These are phyloP conservation scores for Neofusicoccum ribis DNA, from an alignment of 2,329 filamentous ascomycete genomes.

Conservation along the genomic window DNA sequence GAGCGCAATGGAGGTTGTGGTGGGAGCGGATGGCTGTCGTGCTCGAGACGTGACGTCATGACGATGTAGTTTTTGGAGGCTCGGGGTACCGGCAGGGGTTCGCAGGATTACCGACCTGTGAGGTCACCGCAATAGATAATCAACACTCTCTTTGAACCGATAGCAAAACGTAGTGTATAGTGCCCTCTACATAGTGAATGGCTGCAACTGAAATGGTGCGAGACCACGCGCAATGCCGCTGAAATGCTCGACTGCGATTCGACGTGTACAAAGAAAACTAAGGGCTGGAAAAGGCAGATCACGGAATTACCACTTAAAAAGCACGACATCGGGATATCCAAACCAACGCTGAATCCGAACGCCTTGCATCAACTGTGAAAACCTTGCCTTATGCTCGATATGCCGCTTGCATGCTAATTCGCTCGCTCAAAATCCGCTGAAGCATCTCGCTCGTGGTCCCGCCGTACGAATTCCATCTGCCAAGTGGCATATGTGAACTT, in stretches of 20 bases:
- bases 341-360: constrained; percentile 17
- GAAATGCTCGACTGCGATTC: constrained; percentile 7
- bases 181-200: not conserved
- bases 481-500: not conserved
- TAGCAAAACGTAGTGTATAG: not conserved
- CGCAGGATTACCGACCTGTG: not conserved
- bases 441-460: not conserved
- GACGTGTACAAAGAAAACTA: not conserved
- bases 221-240: not conserved
- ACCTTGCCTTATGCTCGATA: constrained; percentile 6
- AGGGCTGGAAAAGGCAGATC: not conserved
- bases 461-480: not conserved
- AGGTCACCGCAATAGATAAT: not conserved
- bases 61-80: not conserved
- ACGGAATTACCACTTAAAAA: not conserved
- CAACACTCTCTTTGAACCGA: not conserved
- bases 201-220: not conserved
- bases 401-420: not conserved
- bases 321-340: constrained; percentile 17
- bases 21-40: not conserved
- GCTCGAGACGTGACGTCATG: not conserved
- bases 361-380: constrained; percentile 9
- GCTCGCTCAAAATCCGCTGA: not conserved
- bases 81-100: not conserved
- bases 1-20: not conserved